These are phyloP conservation scores for Parasarocladium wereldwijsianum DNA, from an alignment of 2,329 filamentous ascomycete species.

Conservation along the genomic window DNA sequence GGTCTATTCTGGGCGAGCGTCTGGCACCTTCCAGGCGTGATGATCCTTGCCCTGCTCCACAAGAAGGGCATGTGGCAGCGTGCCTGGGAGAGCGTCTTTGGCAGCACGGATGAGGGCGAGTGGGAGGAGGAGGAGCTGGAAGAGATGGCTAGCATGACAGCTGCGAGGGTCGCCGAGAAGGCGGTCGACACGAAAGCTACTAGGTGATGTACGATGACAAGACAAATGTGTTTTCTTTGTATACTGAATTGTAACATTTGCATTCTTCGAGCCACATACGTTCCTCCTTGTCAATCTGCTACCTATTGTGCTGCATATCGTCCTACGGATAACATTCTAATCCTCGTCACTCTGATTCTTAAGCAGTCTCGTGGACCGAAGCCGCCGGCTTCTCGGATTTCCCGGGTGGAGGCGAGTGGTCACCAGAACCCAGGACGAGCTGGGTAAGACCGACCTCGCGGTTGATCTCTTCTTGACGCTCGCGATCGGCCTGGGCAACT, in stretches of 20 bases:
- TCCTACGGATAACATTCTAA: no score
- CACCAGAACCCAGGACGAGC: slow-evolving; percentile 3
- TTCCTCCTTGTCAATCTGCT: no score
- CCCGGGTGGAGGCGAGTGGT: slow-evolving; percentile 2
- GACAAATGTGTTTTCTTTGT: no score
- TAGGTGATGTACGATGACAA: no score
- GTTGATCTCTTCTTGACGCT: slow-evolving; percentile 62
- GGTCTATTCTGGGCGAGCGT: slow-evolving; percentile 94
- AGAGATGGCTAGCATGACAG: slow-evolving; percentile 26
- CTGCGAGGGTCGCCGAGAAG: slow-evolving; percentile 11
- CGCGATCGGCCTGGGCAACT: slow-evolving; percentile 49
- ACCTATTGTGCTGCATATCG: no score
- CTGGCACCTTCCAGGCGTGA: slow-evolving; percentile 81
- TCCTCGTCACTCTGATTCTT: no score
- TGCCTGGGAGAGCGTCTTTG: slow-evolving; percentile 57
- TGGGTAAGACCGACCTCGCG: slow-evolving; percentile 45
- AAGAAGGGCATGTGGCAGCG: slow-evolving; percentile 88
- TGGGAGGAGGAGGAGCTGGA: slow-evolving; percentile 45
- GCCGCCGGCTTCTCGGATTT: slow-evolving; percentile 1
- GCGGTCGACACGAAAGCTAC: slow-evolving; percentile 3
- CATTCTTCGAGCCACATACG: no score
- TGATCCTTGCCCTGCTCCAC: slow-evolving; percentile 80
- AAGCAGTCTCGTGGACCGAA: slow-evolving; percentile 1
- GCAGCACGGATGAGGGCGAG: slow-evolving; percentile 38
- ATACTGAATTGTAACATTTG: no score